Evolutionary conservation across 164 flowering plant species (phyloP).

Genomic region (Kingdonia uniflora): DNA sequence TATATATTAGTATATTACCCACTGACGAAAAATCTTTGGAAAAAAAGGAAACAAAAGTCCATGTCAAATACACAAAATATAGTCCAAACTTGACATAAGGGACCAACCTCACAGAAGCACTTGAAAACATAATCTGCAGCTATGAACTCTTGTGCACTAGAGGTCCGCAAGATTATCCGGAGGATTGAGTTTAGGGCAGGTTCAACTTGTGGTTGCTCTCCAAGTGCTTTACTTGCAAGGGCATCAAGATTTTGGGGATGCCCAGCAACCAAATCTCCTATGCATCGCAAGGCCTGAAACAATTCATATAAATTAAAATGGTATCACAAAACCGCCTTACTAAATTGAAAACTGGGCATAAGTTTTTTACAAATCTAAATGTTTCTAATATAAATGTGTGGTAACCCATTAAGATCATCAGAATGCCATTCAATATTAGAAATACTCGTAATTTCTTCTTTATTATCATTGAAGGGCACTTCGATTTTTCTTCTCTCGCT

Average conservation of each 20-base stretch:
- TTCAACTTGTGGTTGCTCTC: conserved; percentile 73
- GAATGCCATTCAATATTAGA: no score
- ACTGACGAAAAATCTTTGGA: no score
- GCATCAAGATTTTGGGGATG: conserved; percentile 62
- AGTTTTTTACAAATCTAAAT: no score
- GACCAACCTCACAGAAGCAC: conserved; percentile 80
- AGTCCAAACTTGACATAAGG: background rate
- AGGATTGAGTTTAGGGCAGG: conserved; percentile 83
- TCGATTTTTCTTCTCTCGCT: no score
- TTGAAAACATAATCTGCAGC: conserved; percentile 86
- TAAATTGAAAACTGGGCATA: no score
- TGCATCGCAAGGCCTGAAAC: conserved; percentile 68
- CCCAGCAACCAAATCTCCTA: conserved; percentile 67
- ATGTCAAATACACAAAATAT: no score
- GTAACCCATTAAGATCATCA: no score
- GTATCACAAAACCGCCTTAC: background rate
- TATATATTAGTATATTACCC: no score
- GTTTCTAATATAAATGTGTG: no score
- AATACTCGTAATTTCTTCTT: no score
- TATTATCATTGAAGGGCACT: no score
- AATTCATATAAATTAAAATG: background rate
- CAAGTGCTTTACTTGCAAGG: conserved; percentile 71
- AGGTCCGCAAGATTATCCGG: conserved; percentile 65
- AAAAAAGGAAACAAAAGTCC: no score
- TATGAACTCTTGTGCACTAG: conserved; percentile 64